Conservation (phyloP, 768 basidiomycete species). For the Amanita phalloides region DNA sequence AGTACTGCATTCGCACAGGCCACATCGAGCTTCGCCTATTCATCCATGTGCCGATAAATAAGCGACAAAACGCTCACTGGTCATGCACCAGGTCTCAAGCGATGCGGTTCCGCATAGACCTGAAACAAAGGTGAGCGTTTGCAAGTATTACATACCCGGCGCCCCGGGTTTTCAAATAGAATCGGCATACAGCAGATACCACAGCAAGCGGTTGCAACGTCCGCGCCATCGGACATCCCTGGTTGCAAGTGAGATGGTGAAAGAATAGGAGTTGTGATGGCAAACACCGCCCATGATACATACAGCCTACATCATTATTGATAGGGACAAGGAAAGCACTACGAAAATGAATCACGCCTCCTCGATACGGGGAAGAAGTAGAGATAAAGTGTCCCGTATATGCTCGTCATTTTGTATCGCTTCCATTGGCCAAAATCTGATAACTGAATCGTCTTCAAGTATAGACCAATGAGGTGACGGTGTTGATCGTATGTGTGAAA, state of each 20-base stretch:
- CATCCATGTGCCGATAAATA: background rate
- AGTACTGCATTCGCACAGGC: constrained; percentile 14
- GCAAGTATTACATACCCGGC: background rate
- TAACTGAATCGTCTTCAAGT: background rate
- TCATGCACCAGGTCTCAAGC: constrained; percentile 17
- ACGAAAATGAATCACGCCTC: background rate
- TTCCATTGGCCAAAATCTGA: constrained; percentile 6
- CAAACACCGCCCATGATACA: too few relatives aligned
- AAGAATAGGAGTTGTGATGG: too few relatives aligned
- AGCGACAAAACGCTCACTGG: constrained; percentile 8
- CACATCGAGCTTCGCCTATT: background rate
- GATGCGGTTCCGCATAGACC: constrained; percentile 10
- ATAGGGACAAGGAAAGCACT: too few relatives aligned
- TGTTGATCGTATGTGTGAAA: constrained; percentile 69
- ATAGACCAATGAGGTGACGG: constrained; percentile 72
- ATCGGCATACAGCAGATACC: constrained; percentile 16
- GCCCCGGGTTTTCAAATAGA: background rate
- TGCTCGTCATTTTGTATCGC: constrained; percentile 1
- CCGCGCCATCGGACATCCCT: constrained; percentile 5
- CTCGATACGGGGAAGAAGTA: background rate
- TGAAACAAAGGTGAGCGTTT: background rate
- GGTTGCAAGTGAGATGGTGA: background rate
- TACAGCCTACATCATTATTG: too few relatives aligned
- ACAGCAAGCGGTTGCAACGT: constrained; percentile 13
- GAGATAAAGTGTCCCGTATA: constrained; percentile 7